phyloP scores from a whole-genome alignment of 805 yeast species.

The Myxozyma monticola region DNA sequence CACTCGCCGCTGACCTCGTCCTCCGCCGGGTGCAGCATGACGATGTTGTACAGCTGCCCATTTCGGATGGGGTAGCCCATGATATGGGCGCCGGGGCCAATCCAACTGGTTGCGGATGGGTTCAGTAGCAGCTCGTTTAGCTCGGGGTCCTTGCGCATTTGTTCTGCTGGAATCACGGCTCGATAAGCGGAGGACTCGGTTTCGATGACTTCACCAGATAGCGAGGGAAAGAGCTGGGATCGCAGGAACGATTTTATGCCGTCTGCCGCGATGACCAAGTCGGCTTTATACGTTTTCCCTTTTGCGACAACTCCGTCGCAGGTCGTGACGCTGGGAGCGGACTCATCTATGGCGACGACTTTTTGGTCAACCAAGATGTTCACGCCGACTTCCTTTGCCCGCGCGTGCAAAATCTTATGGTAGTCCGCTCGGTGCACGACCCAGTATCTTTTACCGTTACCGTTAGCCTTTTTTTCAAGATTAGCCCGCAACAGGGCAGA shows the following conservation, averaged over 20 bases:
- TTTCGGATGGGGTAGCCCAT: constrained; percentile 17
- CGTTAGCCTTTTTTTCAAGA: neutral
- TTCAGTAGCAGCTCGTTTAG: constrained; percentile 7
- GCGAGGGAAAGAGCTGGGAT: constrained; percentile 5
- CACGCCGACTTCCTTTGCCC: constrained; percentile 16
- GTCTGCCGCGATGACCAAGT: constrained; percentile 25
- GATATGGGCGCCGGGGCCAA: constrained; percentile 23
- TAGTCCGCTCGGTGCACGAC: constrained; percentile 17
- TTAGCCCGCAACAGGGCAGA: neutral
- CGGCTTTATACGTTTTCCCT: constrained; percentile 14
- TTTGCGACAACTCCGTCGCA: constrained; percentile 1
- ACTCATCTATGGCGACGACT: constrained; percentile 6
- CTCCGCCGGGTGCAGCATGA: constrained; percentile 19
- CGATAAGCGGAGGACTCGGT: constrained; percentile 24
- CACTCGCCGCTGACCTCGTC: constrained; percentile 2
- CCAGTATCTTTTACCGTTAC: constrained; percentile 5
- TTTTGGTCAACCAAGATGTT: constrained; percentile 8
- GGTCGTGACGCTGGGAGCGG: constrained; percentile 14
- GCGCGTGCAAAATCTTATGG: constrained; percentile 10
- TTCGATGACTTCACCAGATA: constrained; percentile 6
- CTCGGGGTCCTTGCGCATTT: constrained; percentile 13
- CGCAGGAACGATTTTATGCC: constrained; percentile 22
- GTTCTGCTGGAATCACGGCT: constrained; percentile 3
- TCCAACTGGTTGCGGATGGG: constrained; percentile 21
- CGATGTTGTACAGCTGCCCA: constrained; percentile 18